phyloP scores from a whole-genome alignment of 768 basidiomycete genomes.

The Tubosaeta brunneosetosa region DNA sequence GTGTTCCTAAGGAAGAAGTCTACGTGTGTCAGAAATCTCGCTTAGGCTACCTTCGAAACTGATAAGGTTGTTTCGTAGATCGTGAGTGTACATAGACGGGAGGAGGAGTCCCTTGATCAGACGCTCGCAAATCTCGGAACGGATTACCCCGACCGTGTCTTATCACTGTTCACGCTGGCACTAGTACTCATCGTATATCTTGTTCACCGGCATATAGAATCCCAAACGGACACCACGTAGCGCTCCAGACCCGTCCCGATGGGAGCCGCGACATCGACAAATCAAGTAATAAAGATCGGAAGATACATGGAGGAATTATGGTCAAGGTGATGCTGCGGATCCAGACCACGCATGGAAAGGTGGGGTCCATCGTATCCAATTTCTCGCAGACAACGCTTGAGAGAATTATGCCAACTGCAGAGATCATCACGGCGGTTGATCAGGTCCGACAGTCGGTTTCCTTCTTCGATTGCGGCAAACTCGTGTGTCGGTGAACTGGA shows the following conservation, averaged over 20 bases:
- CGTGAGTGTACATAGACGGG: constrained; percentile 60
- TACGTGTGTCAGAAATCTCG: constrained; percentile 40
- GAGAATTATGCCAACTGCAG: constrained; percentile 61
- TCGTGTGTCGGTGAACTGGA: constrained; percentile 46
- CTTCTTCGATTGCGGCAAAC: background rate
- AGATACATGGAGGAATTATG: constrained; percentile 77
- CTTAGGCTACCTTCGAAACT: background rate
- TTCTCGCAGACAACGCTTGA: constrained; percentile 65
- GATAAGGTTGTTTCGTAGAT: constrained; percentile 39
- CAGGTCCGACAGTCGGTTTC: constrained; percentile 44
- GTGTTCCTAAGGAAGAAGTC: constrained; percentile 70
- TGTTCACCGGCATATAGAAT: constrained; percentile 81
- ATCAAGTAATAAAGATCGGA: constrained; percentile 45
- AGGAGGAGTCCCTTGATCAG: constrained; percentile 70
- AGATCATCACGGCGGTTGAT: constrained; percentile 67
- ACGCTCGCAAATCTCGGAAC: constrained; percentile 75
- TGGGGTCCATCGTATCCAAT: constrained; percentile 66
- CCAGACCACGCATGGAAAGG: constrained; percentile 36
- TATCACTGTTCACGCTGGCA: background rate
- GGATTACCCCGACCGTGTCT: constrained; percentile 76
- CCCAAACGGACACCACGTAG: constrained; percentile 59
- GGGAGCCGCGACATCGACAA: constrained; percentile 65
- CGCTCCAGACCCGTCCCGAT: constrained; percentile 54
- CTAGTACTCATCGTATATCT: constrained; percentile 43
- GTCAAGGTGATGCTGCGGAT: constrained; percentile 40